These are phyloP conservation scores for Batrachochytrium dendrobatidis DNA, from an alignment of 371 early-diverging fungal species.

Conservation along the genomic window DNA sequence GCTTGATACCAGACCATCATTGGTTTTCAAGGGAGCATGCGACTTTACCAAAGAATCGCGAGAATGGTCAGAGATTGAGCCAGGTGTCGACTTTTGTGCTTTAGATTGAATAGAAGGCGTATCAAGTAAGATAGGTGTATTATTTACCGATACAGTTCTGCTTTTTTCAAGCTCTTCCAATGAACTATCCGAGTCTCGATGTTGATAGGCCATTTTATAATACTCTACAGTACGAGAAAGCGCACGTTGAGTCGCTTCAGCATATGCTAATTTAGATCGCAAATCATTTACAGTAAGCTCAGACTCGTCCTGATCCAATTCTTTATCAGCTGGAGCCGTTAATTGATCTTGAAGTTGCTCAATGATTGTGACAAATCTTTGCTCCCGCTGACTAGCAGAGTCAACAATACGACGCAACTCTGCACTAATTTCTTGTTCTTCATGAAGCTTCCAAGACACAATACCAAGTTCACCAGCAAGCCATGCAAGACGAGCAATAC, in stretches of 20 bases:
- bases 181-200: too few species aligned
- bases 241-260: background rate
- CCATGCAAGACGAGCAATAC: background rate
- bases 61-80: too few species aligned
- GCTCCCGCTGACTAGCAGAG: background rate
- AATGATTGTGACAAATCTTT: background rate
- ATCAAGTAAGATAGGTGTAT: too few species aligned
- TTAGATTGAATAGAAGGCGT: too few species aligned
- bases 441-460: background rate
- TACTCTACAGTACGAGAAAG: background rate
- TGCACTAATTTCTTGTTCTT: background rate
- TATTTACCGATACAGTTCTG: too few species aligned
- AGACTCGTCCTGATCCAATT: too few species aligned
- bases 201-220: background rate
- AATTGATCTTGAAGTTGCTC: background rate
- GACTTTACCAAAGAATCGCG: too few species aligned
- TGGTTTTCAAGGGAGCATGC: too few species aligned
- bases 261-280: background rate
- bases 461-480: conserved; percentile 3
- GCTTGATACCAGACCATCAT: too few species aligned
- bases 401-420: background rate
- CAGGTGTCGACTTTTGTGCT: too few species aligned
- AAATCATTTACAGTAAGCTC: background rate
- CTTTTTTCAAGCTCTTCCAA: too few species aligned
- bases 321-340: background rate